A percentile compares a stretch with the other conserved stretches of the same genome.
These are phyloP conservation scores for Trichosanthes truncata DNA, from an alignment of 306 rosid species.

Conservation along the genomic window DNA sequence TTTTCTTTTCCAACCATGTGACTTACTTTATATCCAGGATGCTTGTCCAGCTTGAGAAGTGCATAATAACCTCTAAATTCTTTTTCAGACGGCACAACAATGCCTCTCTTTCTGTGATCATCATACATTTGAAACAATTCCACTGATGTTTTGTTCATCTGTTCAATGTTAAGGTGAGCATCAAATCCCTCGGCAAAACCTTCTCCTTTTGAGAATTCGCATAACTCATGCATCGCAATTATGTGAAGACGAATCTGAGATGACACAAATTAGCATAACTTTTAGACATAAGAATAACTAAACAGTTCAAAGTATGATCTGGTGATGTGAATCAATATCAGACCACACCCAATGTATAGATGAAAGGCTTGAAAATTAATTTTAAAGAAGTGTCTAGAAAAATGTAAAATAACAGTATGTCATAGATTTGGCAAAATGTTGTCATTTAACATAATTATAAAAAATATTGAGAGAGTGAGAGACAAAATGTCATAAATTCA, in stretches of 20 bases:
- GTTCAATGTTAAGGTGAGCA: constrained; percentile 98
- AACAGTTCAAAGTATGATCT: neutral
- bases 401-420: neutral
- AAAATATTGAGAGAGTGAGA: neutral
- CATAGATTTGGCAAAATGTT: neutral
- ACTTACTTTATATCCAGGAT: constrained; percentile 96
- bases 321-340: neutral
- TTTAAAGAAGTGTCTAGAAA: neutral
- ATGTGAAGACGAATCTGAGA: constrained; percentile 90
- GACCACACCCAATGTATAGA: neutral
- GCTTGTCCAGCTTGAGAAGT: constrained; percentile 97
- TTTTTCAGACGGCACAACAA: constrained; percentile 54
- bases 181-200: constrained; percentile 98
- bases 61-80: constrained; percentile 98
- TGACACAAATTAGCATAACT: constrained; percentile 20
- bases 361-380: neutral
- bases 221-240: constrained; percentile 91
- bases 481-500: neutral
- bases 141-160: constrained; percentile 97
- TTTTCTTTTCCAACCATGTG: constrained; percentile 13
- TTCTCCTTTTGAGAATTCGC: constrained; percentile 94
- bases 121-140: constrained; percentile 94
- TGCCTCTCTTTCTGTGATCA: constrained; percentile 96
- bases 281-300: constrained; percentile 18
- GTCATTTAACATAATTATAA: neutral